Evolutionary conservation across 1,284 basidiomycete species (phyloP), one percentile per base, ranked within the genome.

Genomic region (Ceratobasidium sp.): DNA sequence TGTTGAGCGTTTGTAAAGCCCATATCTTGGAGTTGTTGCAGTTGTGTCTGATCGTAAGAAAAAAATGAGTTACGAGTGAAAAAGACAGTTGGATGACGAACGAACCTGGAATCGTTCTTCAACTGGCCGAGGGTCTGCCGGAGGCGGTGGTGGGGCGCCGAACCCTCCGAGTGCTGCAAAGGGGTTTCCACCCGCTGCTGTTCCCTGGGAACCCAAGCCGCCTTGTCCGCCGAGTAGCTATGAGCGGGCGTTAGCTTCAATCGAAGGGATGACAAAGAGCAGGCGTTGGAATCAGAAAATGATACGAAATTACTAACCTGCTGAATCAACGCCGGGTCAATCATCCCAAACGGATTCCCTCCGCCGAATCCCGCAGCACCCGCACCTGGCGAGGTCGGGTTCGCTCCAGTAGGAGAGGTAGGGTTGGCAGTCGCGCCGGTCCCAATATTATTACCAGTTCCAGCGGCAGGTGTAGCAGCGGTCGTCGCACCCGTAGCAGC

Each of bases 91-190:
- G 23, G 9, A 66, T 26, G 4, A 23, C 46, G 23, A 48, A 46
- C 89, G 9, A 38, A 92, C 92, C 88, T 96, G 93, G 88, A 94
- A 97, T 73, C 95, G 87, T 86, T 96, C 96, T 84, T 97, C 96
- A 3, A 95, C 91, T 13, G 93, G 89, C 81, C 94, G 86, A 2
- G 90, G 86, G 83, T 96, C 94, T 0, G 92, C 89, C 0, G 87
- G 83, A 6, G 88, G 82, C 38, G 77, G 48, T 26, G 78, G 76
- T n/a, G 81, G 79, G 10, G 80, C 71, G n/a, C 78, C 78, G 23
- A 80, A 79, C 38, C 80, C 81, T 15, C 82, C 83, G 20, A 82
- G 61, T 17, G 71, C 71, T 15, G 71, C 71, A 28, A 75, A 75
- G 12, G 71, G 71, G 50, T 75, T 75, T 40, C 57, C 70, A 33